Conservation (phyloP, 106 monocot genomes). For the Dendrobium nobile region DNA sequence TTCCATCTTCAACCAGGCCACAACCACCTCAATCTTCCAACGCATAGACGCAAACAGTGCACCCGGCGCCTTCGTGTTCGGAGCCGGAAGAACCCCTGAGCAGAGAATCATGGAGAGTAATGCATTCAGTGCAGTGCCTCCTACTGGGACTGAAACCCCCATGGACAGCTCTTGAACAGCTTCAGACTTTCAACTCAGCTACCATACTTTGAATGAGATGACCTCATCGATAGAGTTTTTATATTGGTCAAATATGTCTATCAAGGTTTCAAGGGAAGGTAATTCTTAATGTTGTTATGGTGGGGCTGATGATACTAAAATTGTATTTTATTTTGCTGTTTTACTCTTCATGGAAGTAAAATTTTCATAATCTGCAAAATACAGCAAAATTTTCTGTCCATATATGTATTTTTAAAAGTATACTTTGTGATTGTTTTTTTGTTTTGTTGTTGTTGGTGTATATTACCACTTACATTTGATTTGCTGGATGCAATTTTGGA, state of each 20-base stretch:
- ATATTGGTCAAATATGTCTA: not conserved
- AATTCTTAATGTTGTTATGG: not conserved
- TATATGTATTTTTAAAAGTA: not conserved
- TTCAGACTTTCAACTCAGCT: not conserved
- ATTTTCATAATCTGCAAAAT: not conserved
- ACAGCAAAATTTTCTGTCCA: not conserved
- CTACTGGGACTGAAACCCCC: constrained; percentile 16
- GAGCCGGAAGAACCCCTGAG: constrained; percentile 14
- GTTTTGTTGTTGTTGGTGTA: too few species aligned
- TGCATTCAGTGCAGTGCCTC: not conserved
- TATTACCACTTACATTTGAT: too few species aligned
- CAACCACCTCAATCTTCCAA: constrained; percentile 36
- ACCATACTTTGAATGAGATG: not conserved
- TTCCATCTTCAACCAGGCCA: constrained; percentile 26
- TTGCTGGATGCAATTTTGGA: too few species aligned
- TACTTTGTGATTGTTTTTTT: not conserved
- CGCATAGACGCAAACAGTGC: constrained; percentile 3
- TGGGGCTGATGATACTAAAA: not conserved
- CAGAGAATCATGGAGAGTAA: constrained; percentile 13
- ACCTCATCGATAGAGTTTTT: not conserved
- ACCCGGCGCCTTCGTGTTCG: constrained; percentile 23
- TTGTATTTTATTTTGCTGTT: not conserved
- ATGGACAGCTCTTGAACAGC: constrained; percentile 28
- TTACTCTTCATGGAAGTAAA: not conserved
- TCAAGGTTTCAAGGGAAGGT: not conserved